A percentile compares a stretch with the other conserved stretches of the same genome.
Conservation (phyloP, 1,139 yeast species). For the Entelexis paramagnoliae region DNA sequence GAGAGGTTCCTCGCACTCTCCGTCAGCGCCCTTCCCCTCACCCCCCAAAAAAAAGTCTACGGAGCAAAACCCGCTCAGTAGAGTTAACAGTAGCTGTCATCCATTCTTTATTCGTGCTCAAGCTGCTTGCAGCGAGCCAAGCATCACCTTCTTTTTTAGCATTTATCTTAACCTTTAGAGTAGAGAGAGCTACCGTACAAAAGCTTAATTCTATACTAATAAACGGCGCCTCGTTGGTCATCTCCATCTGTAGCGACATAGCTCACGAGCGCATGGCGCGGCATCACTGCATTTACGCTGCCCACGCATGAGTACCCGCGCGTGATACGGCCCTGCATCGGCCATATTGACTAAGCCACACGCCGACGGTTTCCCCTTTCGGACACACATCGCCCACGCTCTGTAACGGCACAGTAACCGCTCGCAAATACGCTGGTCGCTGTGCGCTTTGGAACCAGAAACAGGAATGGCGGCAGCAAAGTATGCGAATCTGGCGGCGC, state of each 20-base stretch:
- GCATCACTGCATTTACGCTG: no score
- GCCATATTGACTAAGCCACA: background rate
- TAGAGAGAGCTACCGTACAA: background rate
- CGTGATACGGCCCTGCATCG: background rate
- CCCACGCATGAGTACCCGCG: no score
- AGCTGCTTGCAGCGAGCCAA: background rate
- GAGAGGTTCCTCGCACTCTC: background rate
- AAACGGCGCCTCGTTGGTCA: background rate
- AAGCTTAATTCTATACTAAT: background rate
- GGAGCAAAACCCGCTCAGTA: background rate
- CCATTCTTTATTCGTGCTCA: background rate
- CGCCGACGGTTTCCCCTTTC: background rate
- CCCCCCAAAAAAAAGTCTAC: background rate
- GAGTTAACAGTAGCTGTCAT: background rate
- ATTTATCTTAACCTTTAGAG: background rate
- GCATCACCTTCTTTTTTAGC: background rate
- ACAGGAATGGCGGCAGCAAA: background rate
- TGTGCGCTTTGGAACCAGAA: background rate
- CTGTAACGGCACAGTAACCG: background rate
- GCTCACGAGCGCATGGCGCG: no score
- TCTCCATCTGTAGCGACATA: no score
- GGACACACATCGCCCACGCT: background rate
- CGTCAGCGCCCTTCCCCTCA: background rate
- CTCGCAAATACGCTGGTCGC: background rate
- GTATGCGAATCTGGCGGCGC: background rate